Evolutionary conservation across 768 basidiomycete species (phyloP), one percentile per base, ranked within the genome.

Genomic region (Suillus placidus): DNA sequence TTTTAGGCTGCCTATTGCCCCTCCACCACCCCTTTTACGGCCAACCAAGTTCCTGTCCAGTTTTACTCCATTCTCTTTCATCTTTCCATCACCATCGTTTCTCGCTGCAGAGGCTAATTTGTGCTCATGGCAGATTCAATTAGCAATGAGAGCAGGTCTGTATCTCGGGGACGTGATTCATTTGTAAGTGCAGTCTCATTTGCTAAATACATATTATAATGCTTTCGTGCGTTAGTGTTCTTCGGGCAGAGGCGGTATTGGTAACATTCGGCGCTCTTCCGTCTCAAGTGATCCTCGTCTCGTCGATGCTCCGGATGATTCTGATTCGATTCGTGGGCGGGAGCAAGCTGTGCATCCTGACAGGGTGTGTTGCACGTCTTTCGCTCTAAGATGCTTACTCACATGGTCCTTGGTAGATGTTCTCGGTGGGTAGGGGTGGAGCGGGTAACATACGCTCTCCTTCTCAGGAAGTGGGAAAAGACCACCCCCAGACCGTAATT

Each of bases 381-480:
- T 20, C 57, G 26, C 42, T 34, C 18, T 43, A 64, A 35, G 67
- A 43, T 14, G 3, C 3, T 47, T 7, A 6, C 55, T 16, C 35
- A 30, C 42, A 68, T 69, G n/a, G 69, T 68, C n/a, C 55, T 56
- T 56, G 34, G n/a, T 20, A 56, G 34, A 45, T 16, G 7, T 80
- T 78, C 68, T 88, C 86, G 23, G 84, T 84, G 51, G 94, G 94
- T 13, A 87, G 93, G 60, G 94, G 94, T 34, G 94, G 94, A 18
- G 85, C 85, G 9, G 94, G 94, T 10, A 96, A 96, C 82, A 88
- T 95, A 60, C 88, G 91, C 64, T 90, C 92, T 2, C 88, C 88
- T 1, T 92, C 92, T 30, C 85, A 88, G 42, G 88, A 87, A 61
- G 60, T 76, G 65, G 58, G 64, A 13, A 71, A 68, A 42, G 63